Base-by-base conservation (phyloP, 768 basidiomycete species). In the Rhodotorula taiwanensis region DNA sequence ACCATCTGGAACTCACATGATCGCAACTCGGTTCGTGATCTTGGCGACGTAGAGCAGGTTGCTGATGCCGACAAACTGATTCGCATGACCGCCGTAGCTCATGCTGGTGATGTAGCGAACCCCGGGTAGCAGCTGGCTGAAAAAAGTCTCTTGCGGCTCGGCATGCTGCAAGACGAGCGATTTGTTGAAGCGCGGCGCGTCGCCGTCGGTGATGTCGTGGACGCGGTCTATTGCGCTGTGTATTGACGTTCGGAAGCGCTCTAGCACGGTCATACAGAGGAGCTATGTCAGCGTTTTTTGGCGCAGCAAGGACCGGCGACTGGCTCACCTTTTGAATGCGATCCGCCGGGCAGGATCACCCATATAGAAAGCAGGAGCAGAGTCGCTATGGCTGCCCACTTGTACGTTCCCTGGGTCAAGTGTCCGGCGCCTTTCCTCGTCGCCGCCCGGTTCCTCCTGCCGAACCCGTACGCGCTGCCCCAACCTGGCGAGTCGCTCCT, bases 81-180 rank as follows among this genome's bases (percentile, higher is more conserved):
- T 69, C 9, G 68, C 67, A 18, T 70, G 68, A 1, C 68, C 68
- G 10, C 68, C 68, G 36, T 62, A 70, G 33, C 56, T 54, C 33
- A 66, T 11, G 11, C 57, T 33, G 0, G 61, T 60, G 21, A 65
- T 42, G 39, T 70, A 70, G 1, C 64, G 52, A 23, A 66, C 61
- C 4, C 48, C 60, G 0, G 47, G 45, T 43, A 60, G 59, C 3
- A 70, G 21, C 60, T 70, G 68, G 4, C n/a, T 25, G 5, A 1
- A 8, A 5, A 62, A 25, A 1, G 44, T 44, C 27, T 62, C 55
- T 42, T 66, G 68, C 18, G 68, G 57, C 4, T 45, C 51, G 1
- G 41, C n/a, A 1, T 53, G 45, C 54, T 60, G 52, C 8, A 34
- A 15, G 21, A 34, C 7, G 9, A 42, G 28, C 4, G 57, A 58